Base-by-base conservation (phyloP, 129 eudicot species). In the Sambucus nigra region DNA sequence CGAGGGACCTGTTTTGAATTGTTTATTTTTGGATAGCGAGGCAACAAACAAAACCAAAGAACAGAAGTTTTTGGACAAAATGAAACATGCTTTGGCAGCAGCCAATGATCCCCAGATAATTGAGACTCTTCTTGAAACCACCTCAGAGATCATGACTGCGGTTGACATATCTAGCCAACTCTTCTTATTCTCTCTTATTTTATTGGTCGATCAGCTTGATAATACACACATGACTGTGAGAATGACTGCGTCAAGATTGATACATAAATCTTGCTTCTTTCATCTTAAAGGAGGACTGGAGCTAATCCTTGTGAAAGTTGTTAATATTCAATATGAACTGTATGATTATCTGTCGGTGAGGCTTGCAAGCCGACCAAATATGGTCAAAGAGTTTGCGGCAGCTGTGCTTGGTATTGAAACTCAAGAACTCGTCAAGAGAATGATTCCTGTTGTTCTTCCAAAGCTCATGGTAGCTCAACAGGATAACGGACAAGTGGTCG, bases 391-490 rank as follows among this genome's bases (percentile, higher is more conserved):
- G 72, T 92, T 92, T 77, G 93, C 99, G 41, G 80, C 65, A 47
- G 66, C 80, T 62, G 82, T 86, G 67, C 94, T 86, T 65, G 80
- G 79, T 67, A 69, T 86, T 61, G 80, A 72, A 72, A 63, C 70
- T 56, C 72, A 75, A 68, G 91, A 71, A 64, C 87, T 92, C 72
- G 78, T 82, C 57, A 70, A 59, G 47, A 77, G 71, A 71, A 82
- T 92, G 94, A 76, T 86, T 29, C 99, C 99, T 60, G 84, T 77
- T 66, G 81, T 92, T 51, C 83, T 92, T 70, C 99, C 96, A 3
- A 92, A 84, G 73, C 94, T 92, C 39, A 82, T 91, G 52, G 79
- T 78, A 51, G 68, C 71, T 69, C 80, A 76, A 33, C 75, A 75
- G 58, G 81, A 80, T 56, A 75, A 79, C 55, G 77, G 70, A 54